Evolutionary conservation across 495 filamentous ascomycete species (phyloP).

Genomic region (Entonaema liquescens): DNA sequence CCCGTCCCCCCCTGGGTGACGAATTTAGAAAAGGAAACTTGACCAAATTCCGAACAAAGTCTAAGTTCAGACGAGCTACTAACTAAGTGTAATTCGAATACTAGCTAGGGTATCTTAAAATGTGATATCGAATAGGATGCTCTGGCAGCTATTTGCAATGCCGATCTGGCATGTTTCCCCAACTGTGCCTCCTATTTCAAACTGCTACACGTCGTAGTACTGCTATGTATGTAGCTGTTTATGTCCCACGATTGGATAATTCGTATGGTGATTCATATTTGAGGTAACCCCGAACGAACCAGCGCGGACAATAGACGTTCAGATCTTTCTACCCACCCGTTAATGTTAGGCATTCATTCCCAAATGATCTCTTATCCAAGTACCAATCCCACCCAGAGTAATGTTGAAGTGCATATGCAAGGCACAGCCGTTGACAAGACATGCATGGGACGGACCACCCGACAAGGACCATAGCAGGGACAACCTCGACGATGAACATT

Average conservation of each 20-base stretch:
- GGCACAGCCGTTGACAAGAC: slow-evolving; percentile 29
- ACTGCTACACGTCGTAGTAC: slow-evolving; percentile 14
- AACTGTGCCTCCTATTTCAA: slow-evolving; percentile 19
- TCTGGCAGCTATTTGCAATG: slow-evolving; percentile 7
- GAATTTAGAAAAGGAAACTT: slow-evolving; percentile 29
- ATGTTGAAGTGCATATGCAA: slow-evolving; percentile 39
- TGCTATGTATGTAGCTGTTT: background rate
- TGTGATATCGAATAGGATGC: slow-evolving; percentile 32
- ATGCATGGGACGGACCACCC: slow-evolving; percentile 36
- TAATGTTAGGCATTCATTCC: slow-evolving; percentile 11
- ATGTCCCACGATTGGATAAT: slow-evolving; percentile 8
- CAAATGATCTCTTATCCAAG: slow-evolving; percentile 21
- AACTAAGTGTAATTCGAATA: slow-evolving; percentile 6
- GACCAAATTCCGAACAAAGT: slow-evolving; percentile 24
- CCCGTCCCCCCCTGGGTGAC: slow-evolving; percentile 21
- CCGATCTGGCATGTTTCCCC: slow-evolving; percentile 22
- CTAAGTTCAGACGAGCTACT: slow-evolving; percentile 13
- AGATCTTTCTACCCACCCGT: slow-evolving; percentile 23
- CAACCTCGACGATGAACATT: slow-evolving; percentile 9
- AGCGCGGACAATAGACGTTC: slow-evolving; percentile 18
- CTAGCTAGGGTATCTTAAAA: slow-evolving; percentile 15
- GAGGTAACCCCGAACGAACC: slow-evolving; percentile 9
- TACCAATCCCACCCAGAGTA: slow-evolving; percentile 30
- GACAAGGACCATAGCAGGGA: slow-evolving; percentile 11
- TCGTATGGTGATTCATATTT: slow-evolving; percentile 9